These are phyloP conservation scores for Kodamaea arcana DNA, from an alignment of 1,139 yeast species.

Conservation along the genomic window DNA sequence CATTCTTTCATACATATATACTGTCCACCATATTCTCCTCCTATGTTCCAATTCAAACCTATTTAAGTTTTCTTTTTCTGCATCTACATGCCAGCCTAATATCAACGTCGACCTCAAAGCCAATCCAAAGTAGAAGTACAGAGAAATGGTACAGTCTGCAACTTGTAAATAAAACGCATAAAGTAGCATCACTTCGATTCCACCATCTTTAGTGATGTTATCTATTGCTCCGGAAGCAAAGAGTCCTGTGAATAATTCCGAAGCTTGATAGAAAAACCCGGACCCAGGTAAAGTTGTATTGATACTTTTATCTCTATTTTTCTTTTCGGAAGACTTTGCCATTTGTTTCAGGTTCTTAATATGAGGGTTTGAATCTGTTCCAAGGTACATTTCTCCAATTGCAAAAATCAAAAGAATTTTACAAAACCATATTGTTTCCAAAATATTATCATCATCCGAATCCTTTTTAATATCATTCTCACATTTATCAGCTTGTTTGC, in stretches of 20 bases:
- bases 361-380: conserved; percentile 55
- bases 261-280: conserved; percentile 71
- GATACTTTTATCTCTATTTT: conserved; percentile 17
- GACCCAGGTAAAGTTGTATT: conserved; percentile 63
- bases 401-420: conserved; percentile 73
- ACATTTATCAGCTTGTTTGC: conserved; percentile 32
- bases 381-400: conserved; percentile 80
- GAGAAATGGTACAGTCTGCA: conserved; percentile 80
- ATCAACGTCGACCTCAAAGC: conserved; percentile 72
- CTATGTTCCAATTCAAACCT: conserved; percentile 74
- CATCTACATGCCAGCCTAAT: conserved; percentile 81
- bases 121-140: conserved; percentile 75
- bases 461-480: conserved; percentile 43
- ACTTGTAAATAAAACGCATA: conserved; percentile 82
- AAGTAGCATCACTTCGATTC: conserved; percentile 72
- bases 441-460: conserved; percentile 52
- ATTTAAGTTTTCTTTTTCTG: conserved; percentile 60
- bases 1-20: conserved; percentile 85
- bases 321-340: conserved; percentile 11
- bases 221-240: conserved; percentile 80
- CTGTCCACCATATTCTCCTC: conserved; percentile 88
- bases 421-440: conserved; percentile 80
- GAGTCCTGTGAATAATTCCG: conserved; percentile 68
- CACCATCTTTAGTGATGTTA: conserved; percentile 72
- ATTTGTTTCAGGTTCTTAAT: conserved; percentile 22